phyloP scores from a whole-genome alignment of 176 grass and related monocot species.

The Urochloa ruziziensis region DNA sequence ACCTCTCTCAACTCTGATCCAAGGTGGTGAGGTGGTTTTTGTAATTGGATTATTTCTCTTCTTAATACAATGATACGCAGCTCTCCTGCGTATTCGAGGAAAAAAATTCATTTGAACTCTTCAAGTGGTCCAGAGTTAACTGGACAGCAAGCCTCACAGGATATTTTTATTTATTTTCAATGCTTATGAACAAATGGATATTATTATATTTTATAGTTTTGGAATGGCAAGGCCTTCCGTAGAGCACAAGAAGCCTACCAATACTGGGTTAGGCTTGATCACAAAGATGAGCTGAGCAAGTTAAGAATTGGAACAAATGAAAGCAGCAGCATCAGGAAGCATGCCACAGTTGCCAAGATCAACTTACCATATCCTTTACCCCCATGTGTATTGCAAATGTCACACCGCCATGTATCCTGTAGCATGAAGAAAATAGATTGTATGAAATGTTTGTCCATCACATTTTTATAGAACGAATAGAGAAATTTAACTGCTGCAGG shows the following conservation, averaged over 20 bases:
- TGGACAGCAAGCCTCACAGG: neutral
- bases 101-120: too few relatives aligned
- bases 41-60: too few relatives aligned
- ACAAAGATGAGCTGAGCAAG: constrained; percentile 5
- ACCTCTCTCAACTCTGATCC: too few relatives aligned
- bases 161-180: neutral
- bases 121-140: neutral
- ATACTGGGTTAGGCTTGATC: neutral
- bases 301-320: neutral
- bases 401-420: constrained; percentile 89
- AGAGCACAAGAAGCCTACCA: constrained; percentile 17
- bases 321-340: neutral
- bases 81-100: too few relatives aligned
- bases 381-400: constrained; percentile 69
- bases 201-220: neutral
- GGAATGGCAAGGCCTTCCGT: neutral
- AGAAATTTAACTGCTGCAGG: neutral
- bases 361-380: constrained; percentile 98
- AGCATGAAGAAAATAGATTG: constrained; percentile 34
- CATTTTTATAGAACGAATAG: neutral
- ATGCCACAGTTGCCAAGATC: neutral
- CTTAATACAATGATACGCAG: too few relatives aligned
- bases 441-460: neutral
- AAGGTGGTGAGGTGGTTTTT: too few relatives aligned
- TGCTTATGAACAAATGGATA: neutral